Base-by-base conservation (phyloP, 2,329 filamentous ascomycete genomes). In the Fusarium decemcellulare region DNA sequence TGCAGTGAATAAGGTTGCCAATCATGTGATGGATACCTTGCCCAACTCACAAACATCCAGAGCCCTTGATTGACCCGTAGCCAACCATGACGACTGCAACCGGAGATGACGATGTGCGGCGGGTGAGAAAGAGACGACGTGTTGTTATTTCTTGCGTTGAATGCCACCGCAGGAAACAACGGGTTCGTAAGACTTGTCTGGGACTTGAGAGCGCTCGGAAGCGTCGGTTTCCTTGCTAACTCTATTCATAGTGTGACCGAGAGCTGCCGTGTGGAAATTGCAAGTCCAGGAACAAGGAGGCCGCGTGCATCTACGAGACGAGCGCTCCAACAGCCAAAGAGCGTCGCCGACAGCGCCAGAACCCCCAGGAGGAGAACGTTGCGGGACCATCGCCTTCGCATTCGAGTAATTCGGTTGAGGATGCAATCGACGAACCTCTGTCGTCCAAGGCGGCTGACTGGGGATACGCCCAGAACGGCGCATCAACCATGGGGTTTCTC, bases 111-210 rank as follows among this genome's bases (percentile, higher is more conserved):
- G 46, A 66, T 29, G 66, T 54, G 15, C 56, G 59, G 10, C 65
- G 42, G 18, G 48, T 58, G 6, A 83, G 86, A 59, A 90, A 90
- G 78, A 82, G 89, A 68, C 84, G 87, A 72, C 83, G 89, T 40
- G 82, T 88, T 43, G 87, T 90, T 46, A 88, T 91, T 61, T 90
- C 87, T 8, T 91, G 89, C 71, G 88, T 85, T 11, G 88, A 91
- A 74, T 91, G 89, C 70, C 89, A 91, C 76, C 82, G 88, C 65
- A 83, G 89, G 63, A 91, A 91, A 74, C 87, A 90, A 74, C 88
- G 88, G 82, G 86, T 86, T 51, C 36, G 72, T 63, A 27, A 16
- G 16, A 15, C 29, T 39, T 14, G 27, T 7, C 5, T 32, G 9
- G 32, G 14, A 16, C 14, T 14, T 4, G 8, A 29, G 14, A 11